Conservation (phyloP, 176 grass and related monocot species). For the Ensete ventricosum region DNA sequence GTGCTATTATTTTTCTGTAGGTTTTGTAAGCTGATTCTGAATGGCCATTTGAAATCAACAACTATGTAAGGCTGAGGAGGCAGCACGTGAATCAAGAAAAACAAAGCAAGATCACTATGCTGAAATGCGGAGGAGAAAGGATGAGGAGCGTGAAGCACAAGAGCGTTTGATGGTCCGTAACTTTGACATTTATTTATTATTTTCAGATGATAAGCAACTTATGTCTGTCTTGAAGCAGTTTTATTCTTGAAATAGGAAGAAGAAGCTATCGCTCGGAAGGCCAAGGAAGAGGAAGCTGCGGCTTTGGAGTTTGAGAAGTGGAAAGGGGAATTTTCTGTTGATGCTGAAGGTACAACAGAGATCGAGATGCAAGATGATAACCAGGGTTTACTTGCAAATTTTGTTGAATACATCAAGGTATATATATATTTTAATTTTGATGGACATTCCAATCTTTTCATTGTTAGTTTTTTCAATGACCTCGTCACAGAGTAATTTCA, state of each 20-base stretch:
- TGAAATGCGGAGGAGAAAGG: conserved; percentile 81
- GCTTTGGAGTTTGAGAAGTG: conserved; percentile 92
- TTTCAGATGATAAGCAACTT: conserved; percentile 3
- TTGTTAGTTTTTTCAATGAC: conserved; percentile 22
- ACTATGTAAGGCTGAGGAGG: conserved; percentile 51
- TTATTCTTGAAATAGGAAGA: conserved; percentile 52
- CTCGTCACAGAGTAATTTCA: not conserved
- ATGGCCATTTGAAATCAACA: not conserved
- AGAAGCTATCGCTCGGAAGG: conserved; percentile 55
- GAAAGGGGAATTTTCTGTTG: conserved; percentile 91
- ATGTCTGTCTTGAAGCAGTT: conserved; percentile 14
- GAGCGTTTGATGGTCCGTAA: conserved; percentile 51
- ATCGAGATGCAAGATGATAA: conserved; percentile 64
- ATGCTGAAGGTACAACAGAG: conserved; percentile 91
- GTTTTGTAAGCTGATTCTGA: not conserved
- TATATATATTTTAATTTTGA: not conserved
- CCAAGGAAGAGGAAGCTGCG: conserved; percentile 59
- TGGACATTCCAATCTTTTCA: not conserved
- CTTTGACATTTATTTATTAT: conserved; percentile 11
- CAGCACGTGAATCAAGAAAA: conserved; percentile 42
- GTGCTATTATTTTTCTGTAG: not conserved
- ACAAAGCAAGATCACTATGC: conserved; percentile 77
- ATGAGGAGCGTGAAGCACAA: conserved; percentile 77
- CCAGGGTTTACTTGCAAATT: conserved; percentile 68
- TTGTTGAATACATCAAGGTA: conserved; percentile 97